A percentile compares a stretch with the other conserved stretches of the same genome.
Evolutionary conservation across 441 rosid species (phyloP).

Genomic region (Bruguiera hainesii): DNA sequence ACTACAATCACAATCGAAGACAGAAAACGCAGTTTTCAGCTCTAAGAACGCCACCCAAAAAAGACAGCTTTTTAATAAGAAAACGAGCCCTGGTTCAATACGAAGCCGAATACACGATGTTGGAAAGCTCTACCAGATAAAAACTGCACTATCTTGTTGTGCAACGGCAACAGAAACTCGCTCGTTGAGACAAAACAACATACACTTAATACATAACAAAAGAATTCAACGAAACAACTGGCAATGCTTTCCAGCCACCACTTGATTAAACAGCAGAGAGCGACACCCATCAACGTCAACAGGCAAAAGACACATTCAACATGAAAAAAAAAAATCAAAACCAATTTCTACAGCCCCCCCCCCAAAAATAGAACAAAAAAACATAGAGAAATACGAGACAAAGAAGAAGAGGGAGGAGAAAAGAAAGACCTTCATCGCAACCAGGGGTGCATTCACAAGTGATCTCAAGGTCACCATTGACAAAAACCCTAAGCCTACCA

Average conservation of each 20-base stretch:
- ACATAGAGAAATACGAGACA: conserved; percentile 3
- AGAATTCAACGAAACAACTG: conserved; percentile 18
- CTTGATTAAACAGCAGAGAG: conserved; percentile 33
- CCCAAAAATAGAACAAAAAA: not conserved
- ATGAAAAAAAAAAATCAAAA: conserved; percentile 55
- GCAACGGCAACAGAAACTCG: conserved; percentile 21
- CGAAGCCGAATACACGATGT: conserved; percentile 23
- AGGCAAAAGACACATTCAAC: conserved; percentile 35
- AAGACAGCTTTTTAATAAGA: conserved; percentile 15
- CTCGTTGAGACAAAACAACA: conserved; percentile 53
- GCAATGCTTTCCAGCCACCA: conserved; percentile 18
- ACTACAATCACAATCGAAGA: conserved; percentile 17
- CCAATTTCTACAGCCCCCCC: conserved; percentile 25
- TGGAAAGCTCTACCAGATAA: conserved; percentile 17
- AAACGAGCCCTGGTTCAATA: conserved; percentile 15
- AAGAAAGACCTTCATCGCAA: conserved; percentile 88
- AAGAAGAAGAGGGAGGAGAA: conserved; percentile 3
- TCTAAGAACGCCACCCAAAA: conserved; percentile 1
- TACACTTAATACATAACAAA: conserved; percentile 40
- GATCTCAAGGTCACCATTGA: conserved; percentile 89
- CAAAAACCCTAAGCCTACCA: conserved; percentile 98
- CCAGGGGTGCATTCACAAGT: conserved; percentile 99
- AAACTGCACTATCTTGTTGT: conserved; percentile 21
- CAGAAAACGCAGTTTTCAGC: conserved; percentile 25
- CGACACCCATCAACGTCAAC: conserved; percentile 49